Evolutionary conservation across 495 filamentous ascomycete species (phyloP).

Genomic region (Trichoderma orchidacearum): DNA sequence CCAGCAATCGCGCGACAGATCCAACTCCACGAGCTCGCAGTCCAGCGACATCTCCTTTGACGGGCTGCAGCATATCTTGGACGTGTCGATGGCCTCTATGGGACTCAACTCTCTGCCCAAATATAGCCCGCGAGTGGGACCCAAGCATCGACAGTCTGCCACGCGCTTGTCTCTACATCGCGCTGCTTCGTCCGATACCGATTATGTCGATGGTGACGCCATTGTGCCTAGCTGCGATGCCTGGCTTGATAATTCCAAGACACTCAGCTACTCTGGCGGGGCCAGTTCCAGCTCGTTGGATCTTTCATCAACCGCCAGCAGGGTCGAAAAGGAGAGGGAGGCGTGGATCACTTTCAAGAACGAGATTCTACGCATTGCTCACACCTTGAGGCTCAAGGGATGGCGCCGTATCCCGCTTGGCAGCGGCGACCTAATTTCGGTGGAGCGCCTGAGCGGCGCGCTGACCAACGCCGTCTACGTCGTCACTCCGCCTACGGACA

Average conservation of each 20-base stretch:
- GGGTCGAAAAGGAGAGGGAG: conserved; percentile 49
- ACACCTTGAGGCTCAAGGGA: conserved; percentile 77
- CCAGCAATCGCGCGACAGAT: conserved; percentile 10
- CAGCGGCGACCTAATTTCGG: conserved; percentile 51
- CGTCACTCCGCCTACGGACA: conserved; percentile 62
- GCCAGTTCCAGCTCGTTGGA: conserved; percentile 33
- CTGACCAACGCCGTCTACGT: conserved; percentile 95
- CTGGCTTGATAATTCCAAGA: conserved; percentile 77
- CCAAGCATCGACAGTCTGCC: conserved; percentile 20
- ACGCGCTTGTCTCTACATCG: conserved; percentile 14
- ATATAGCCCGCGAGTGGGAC: conserved; percentile 16
- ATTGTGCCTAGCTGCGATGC: conserved; percentile 67
- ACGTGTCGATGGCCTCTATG: conserved; percentile 38
- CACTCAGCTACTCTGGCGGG: conserved; percentile 58
- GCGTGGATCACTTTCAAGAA: conserved; percentile 73
- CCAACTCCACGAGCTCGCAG: conserved; percentile 37
- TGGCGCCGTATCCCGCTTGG: conserved; percentile 73
- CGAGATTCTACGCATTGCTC: conserved; percentile 77
- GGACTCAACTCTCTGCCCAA: conserved; percentile 22
- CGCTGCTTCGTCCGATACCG: conserved; percentile 61
- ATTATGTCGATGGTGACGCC: conserved; percentile 57
- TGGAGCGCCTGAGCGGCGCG: conserved; percentile 81
- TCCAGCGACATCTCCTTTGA: conserved; percentile 50
- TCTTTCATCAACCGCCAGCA: conserved; percentile 22
- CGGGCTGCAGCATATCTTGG: conserved; percentile 55